Percentiles rank a stretch among this genome's conserved stretches.
Conservation (phyloP, 192 early-diverging fungal genomes). For the Podochytrium sp. region DNA sequence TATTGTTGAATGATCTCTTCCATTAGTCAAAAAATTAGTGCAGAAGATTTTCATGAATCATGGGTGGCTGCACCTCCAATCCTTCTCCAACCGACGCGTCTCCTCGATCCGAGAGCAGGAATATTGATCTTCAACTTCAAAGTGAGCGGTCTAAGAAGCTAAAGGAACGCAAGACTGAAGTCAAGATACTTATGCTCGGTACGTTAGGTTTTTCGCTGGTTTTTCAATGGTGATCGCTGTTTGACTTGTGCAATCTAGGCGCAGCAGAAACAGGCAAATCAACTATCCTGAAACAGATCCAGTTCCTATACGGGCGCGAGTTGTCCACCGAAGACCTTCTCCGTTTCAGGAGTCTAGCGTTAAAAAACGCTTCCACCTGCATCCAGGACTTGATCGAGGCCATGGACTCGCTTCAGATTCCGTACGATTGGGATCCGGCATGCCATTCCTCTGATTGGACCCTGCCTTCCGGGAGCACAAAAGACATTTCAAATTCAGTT, state of each 20-base stretch:
- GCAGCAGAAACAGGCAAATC: constrained; percentile 56
- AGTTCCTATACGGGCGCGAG: constrained; percentile 41
- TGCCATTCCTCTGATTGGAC: background rate
- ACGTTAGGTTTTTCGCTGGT: background rate
- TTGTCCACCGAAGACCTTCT: constrained; percentile 37
- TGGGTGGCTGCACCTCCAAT: background rate
- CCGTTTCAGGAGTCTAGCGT: constrained; percentile 34
- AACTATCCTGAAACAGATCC: constrained; percentile 52
- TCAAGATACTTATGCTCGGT: background rate
- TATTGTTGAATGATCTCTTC: too few species aligned
- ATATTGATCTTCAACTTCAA: background rate
- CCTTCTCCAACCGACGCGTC: background rate
- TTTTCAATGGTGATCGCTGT: background rate
- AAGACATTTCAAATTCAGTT: background rate
- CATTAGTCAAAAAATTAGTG: too few species aligned
- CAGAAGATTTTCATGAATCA: background rate
- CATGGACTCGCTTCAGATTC: constrained; percentile 40
- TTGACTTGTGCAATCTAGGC: constrained; percentile 21
- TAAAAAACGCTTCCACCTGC: constrained; percentile 38
- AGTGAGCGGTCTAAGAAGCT: background rate
- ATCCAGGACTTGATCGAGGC: constrained; percentile 36
- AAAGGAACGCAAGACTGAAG: background rate
- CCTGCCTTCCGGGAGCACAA: background rate
- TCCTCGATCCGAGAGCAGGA: background rate
- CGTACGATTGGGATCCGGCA: constrained; percentile 42